phyloP scores from a whole-genome alignment of 2,329 filamentous ascomycete species.

The Hypomyces rosellus region DNA sequence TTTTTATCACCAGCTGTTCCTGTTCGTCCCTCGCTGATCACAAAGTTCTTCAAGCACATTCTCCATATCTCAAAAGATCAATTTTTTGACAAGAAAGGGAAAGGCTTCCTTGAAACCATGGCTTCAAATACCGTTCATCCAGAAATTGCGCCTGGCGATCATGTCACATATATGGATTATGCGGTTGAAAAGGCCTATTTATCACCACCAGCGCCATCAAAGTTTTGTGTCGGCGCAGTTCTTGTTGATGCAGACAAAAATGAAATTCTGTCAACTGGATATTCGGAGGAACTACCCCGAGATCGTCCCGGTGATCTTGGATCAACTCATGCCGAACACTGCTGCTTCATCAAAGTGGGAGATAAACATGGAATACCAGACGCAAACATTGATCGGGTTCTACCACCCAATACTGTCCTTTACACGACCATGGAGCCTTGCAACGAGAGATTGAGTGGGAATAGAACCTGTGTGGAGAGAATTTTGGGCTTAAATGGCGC shows the following conservation, averaged over 20 bases:
- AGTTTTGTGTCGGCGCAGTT: conserved; percentile 37
- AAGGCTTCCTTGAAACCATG: no score
- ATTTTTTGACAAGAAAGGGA: no score
- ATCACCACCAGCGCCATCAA: conserved; percentile 31
- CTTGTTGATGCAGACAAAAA: conserved; percentile 31
- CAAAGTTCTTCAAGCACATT: no score
- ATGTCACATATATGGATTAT: conserved; percentile 33
- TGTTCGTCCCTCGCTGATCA: no score
- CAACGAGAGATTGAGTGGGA: conserved; percentile 34
- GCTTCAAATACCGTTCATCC: conserved; percentile 5
- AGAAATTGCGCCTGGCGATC: conserved; percentile 23
- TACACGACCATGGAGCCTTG: conserved; percentile 43
- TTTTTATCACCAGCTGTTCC: no score
- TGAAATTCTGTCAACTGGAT: conserved; percentile 35
- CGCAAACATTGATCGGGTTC: conserved; percentile 27
- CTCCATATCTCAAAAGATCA: no score
- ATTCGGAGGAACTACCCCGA: conserved; percentile 32
- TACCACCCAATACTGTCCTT: conserved; percentile 33
- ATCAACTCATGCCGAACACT: conserved; percentile 36
- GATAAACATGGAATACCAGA: conserved; percentile 30
- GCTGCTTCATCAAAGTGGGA: conserved; percentile 39
- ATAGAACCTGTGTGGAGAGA: conserved; percentile 30
- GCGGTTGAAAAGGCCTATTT: conserved; percentile 29
- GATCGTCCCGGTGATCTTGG: conserved; percentile 32
- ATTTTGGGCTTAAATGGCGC: conserved; percentile 27